Percentiles rank a stretch among this genome's conserved stretches.
phyloP scores from a whole-genome alignment of 2,329 filamentous ascomycete species.

The Neofusicoccum sp. region DNA sequence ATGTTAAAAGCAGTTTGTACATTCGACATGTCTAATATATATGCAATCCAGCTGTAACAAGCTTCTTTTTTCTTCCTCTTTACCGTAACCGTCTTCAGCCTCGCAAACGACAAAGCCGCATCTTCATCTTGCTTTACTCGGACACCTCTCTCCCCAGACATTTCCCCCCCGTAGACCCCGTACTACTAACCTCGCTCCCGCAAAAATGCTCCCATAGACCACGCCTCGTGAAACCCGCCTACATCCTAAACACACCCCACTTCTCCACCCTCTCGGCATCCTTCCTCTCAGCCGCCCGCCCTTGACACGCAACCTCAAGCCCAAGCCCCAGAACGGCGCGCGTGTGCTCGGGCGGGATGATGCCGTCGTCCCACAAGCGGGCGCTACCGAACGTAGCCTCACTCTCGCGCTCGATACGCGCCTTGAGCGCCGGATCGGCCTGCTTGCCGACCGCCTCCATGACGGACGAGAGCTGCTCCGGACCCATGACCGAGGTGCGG shows the following conservation, averaged over 20 bases:
- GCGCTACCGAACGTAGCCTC: conserved; percentile 88
- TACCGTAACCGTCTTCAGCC: no score
- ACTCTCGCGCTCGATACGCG: conserved; percentile 85
- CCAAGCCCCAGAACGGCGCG: conserved; percentile 52
- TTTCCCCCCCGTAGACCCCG: no score
- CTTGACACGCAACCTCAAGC: conserved; percentile 44
- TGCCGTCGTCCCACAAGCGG: conserved; percentile 74
- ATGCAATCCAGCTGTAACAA: no score
- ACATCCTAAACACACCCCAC: conserved; percentile 47
- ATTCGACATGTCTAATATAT: no score
- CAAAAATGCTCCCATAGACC: no score
- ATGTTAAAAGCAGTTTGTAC: no score
- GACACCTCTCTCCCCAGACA: no score
- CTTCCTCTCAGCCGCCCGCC: conserved; percentile 42
- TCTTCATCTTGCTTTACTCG: no score
- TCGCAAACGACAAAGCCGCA: no score
- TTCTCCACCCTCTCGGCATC: conserved; percentile 35
- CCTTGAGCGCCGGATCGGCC: conserved; percentile 77
- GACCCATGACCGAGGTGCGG: conserved; percentile 94
- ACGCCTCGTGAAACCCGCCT: neutral
- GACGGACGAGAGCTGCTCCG: conserved; percentile 86
- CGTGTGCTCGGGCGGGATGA: conserved; percentile 54
- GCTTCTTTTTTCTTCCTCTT: no score
- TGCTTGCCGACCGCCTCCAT: conserved; percentile 93
- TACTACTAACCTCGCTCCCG: no score